Conservation (phyloP, 345 rosid genomes). For the Boechera stricta region DNA sequence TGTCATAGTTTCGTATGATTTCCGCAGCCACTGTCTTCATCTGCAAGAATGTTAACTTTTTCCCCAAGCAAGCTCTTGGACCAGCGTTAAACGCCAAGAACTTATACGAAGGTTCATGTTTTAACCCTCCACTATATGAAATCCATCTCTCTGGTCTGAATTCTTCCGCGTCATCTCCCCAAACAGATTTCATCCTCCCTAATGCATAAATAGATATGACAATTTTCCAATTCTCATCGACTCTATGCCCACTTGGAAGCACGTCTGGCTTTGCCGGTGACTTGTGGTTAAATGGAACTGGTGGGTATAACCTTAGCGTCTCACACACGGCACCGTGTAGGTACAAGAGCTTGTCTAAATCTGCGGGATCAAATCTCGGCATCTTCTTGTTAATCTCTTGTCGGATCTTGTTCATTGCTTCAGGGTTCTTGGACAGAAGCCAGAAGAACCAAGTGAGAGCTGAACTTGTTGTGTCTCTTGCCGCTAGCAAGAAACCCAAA, state of each 20-base stretch:
- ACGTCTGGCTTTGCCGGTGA: background rate
- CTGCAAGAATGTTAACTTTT: background rate
- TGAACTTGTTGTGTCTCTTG: background rate
- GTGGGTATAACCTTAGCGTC: background rate
- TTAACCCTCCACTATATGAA: background rate
- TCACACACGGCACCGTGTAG: background rate
- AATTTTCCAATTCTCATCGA: background rate
- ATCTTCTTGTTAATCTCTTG: background rate
- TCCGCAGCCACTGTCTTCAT: constrained; percentile 1
- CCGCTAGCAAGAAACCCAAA: background rate
- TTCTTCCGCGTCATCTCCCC: background rate
- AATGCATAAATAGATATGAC: background rate
- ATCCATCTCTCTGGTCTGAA: constrained; percentile 13
- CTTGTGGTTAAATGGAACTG: constrained; percentile 1
- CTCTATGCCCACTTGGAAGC: constrained; percentile 4
- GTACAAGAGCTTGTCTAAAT: constrained; percentile 7
- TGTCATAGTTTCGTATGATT: background rate
- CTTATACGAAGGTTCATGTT: constrained; percentile 2
- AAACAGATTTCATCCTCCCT: background rate
- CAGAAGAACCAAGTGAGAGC: constrained; percentile 11
- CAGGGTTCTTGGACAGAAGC: constrained; percentile 4
- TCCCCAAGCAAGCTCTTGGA: background rate
- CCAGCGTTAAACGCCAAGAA: background rate
- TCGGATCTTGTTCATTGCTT: background rate
- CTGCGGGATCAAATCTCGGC: background rate